These are phyloP conservation scores for Metschnikowia santaceciliae DNA, from an alignment of 805 yeast species.

Conservation along the genomic window DNA sequence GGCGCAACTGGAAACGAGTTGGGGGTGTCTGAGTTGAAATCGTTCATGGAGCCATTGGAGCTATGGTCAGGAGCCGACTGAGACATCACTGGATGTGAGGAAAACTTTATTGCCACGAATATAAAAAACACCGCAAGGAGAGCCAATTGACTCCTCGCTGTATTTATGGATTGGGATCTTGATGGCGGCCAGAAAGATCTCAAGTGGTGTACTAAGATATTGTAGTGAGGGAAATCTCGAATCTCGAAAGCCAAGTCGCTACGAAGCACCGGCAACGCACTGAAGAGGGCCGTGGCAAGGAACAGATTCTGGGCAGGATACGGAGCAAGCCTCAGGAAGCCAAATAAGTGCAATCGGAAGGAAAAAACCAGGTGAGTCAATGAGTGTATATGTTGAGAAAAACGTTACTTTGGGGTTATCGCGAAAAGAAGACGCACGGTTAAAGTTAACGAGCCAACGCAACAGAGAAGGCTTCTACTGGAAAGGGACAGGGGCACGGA, in stretches of 20 bases:
- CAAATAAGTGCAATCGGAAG: not conserved
- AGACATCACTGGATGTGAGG: not conserved
- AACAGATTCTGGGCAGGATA: not conserved
- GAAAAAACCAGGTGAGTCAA: not conserved
- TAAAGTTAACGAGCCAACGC: slow-evolving; percentile 1
- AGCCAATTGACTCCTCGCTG: not conserved
- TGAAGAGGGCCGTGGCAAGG: not conserved
- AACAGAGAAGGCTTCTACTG: not conserved
- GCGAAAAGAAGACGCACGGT: slow-evolving; percentile 4
- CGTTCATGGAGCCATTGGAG: not conserved
- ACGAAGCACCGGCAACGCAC: not conserved
- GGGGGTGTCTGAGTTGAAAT: not conserved
- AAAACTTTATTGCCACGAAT: not conserved
- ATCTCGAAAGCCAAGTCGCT: not conserved
- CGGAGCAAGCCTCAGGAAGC: not conserved
- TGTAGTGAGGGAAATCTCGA: not conserved
- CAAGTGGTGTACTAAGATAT: not conserved
- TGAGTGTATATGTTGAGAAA: slow-evolving; percentile 1
- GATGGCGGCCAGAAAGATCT: not conserved
- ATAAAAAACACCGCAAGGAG: not conserved
- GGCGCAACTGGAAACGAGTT: not conserved
- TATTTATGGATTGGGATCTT: not conserved
- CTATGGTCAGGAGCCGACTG: not conserved
- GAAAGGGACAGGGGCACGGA: not conserved
- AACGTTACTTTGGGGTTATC: slow-evolving; percentile 3